Conservation (phyloP, 2,329 filamentous ascomycete species). For the Sporothrix mexicana region DNA sequence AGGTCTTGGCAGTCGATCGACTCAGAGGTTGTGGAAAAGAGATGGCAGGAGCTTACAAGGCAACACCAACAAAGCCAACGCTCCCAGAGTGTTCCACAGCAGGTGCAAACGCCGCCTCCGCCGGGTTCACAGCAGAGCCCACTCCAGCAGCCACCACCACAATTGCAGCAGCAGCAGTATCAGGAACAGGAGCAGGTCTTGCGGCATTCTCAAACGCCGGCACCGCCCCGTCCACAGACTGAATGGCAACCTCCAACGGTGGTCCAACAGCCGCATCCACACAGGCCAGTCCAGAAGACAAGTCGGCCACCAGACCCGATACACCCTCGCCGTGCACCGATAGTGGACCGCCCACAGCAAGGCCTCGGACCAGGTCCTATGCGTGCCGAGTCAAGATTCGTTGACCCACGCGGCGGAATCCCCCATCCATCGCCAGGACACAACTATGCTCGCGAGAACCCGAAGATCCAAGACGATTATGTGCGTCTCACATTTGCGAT, state of each 20-base stretch:
- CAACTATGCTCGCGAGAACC: slow-evolving; percentile 42
- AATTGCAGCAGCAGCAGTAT: background rate
- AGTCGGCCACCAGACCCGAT: slow-evolving; percentile 30
- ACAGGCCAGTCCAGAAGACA: background rate
- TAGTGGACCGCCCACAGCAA: slow-evolving; percentile 43
- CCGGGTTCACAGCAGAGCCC: background rate
- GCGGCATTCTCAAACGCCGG: background rate
- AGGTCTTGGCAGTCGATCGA: background rate
- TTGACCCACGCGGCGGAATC: background rate
- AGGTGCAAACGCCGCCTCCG: background rate
- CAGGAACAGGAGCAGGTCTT: background rate
- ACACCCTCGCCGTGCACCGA: slow-evolving; percentile 37
- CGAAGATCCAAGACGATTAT: slow-evolving; percentile 50
- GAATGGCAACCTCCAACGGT: background rate
- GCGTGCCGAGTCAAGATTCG: background rate
- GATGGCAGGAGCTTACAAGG: slow-evolving; percentile 3
- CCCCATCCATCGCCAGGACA: slow-evolving; percentile 48
- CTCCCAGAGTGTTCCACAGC: background rate
- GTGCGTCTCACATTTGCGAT: slow-evolving; percentile 50
- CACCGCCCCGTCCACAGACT: no score
- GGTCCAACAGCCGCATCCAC: background rate
- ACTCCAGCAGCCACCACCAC: background rate
- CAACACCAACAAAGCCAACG: background rate
- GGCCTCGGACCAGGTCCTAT: background rate
- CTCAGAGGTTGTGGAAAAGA: no score